Conservation (phyloP, 179 eudicot genomes). For the Beta lomatogona region DNA sequence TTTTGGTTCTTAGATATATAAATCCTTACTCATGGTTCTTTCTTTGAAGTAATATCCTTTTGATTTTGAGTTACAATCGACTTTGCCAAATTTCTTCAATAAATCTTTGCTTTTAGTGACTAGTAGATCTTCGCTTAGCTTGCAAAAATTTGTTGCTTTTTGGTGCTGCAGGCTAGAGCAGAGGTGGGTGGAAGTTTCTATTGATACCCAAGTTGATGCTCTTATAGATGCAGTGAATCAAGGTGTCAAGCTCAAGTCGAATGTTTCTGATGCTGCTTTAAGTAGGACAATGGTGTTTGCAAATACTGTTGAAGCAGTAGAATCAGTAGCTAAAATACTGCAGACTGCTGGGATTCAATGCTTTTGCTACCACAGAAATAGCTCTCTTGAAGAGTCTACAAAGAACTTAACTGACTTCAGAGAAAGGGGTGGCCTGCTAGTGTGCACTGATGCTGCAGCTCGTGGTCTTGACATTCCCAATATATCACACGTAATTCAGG, state of each 20-base stretch:
- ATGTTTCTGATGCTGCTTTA: conserved; percentile 36
- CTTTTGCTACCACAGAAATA: conserved; percentile 77
- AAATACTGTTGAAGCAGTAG: conserved; percentile 94
- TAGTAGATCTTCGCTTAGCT: neutral
- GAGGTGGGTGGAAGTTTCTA: conserved; percentile 82
- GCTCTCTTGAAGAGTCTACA: conserved; percentile 70
- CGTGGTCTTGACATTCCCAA: conserved; percentile 90
- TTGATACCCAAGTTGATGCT: conserved; percentile 81
- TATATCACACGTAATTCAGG: conserved; percentile 95
- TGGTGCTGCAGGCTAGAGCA: conserved; percentile 67
- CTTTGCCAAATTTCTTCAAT: neutral
- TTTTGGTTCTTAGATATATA: neutral
- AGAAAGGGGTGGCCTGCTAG: conserved; percentile 79
- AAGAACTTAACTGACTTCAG: conserved; percentile 65
- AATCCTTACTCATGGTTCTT: neutral
- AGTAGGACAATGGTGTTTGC: conserved; percentile 90
- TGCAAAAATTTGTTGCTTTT: neutral
- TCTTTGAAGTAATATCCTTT: neutral
- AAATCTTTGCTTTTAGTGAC: neutral
- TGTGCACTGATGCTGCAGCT: conserved; percentile 96
- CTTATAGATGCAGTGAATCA: conserved; percentile 71
- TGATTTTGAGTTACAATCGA: neutral
- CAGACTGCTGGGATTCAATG: conserved; percentile 65
- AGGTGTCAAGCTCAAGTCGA: conserved; percentile 29
- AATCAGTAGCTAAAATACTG: conserved; percentile 72